phyloP scores from a whole-genome alignment of 495 filamentous ascomycete genomes.

The Pseudotulostoma volvatum region DNA sequence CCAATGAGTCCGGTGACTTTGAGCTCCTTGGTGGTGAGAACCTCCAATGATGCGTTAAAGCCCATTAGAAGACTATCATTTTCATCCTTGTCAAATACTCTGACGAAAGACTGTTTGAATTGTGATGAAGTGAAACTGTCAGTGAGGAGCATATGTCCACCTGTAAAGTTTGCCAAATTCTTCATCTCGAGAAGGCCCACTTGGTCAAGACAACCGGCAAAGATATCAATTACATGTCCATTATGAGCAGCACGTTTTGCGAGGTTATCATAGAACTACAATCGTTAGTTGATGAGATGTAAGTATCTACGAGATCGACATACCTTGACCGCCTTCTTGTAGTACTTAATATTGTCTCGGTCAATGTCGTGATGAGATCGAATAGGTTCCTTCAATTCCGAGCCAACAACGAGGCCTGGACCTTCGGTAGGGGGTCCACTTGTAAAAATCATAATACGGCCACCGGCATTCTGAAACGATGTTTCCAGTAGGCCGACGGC shows the following conservation, averaged over 20 bases:
- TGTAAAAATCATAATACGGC: constrained; percentile 91
- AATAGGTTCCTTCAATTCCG: constrained; percentile 94
- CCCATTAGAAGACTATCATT: constrained; percentile 94
- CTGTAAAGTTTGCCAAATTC: constrained; percentile 86
- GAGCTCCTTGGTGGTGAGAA: constrained; percentile 92
- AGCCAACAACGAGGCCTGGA: constrained; percentile 89
- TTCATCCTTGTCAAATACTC: constrained; percentile 92
- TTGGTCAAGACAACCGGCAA: constrained; percentile 95
- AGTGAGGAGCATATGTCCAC: constrained; percentile 95
- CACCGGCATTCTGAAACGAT: constrained; percentile 88
- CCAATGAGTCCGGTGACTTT: constrained; percentile 98
- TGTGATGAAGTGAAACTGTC: constrained; percentile 99
- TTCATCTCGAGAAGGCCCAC: constrained; percentile 99
- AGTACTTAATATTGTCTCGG: constrained; percentile 97
- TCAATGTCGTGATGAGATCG: constrained; percentile 99
- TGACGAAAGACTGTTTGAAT: constrained; percentile 98
- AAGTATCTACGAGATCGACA: constrained; percentile 2
- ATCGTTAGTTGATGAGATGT: constrained; percentile 8
- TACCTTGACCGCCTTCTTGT: constrained; percentile 97
- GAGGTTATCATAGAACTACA: constrained; percentile 86
- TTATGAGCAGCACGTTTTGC: constrained; percentile 96
- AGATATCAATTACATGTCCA: constrained; percentile 93
- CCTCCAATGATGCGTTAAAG: constrained; percentile 94
- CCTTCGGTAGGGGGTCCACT: constrained; percentile 94
- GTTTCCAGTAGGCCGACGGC: constrained; percentile 85